Conservation (phyloP, 768 basidiomycete genomes). For the Hortiboletus flavorubellus region DNA sequence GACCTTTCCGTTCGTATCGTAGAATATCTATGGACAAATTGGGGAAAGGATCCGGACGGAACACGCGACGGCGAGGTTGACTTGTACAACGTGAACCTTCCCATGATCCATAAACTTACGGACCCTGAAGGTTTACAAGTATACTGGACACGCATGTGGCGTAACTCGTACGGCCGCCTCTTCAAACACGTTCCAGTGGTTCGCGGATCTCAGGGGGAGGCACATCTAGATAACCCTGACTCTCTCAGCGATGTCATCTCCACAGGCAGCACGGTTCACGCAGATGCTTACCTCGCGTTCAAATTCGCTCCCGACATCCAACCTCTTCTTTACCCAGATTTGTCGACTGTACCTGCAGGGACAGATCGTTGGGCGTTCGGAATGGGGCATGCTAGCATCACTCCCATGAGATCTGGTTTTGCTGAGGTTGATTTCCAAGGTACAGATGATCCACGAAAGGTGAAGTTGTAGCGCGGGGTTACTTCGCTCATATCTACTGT, state of each 20-base stretch:
- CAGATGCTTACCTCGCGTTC: conserved; percentile 53
- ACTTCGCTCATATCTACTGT: background rate
- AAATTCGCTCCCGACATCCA: conserved; percentile 73
- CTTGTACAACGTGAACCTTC: conserved; percentile 86
- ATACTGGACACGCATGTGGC: conserved; percentile 82
- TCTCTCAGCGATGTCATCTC: conserved; percentile 20
- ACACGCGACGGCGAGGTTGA: conserved; percentile 65
- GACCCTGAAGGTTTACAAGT: conserved; percentile 59
- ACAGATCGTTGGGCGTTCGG: conserved; percentile 81
- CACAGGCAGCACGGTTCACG: conserved; percentile 6
- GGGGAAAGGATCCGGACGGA: conserved; percentile 69
- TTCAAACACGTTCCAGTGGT: conserved; percentile 51
- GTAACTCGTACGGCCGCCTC: conserved; percentile 77
- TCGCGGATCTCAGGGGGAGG: conserved; percentile 19
- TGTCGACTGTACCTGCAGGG: conserved; percentile 62
- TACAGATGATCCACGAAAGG: conserved; percentile 8
- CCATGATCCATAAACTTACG: conserved; percentile 66
- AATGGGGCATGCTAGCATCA: conserved; percentile 70
- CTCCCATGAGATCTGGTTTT: conserved; percentile 72
- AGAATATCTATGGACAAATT: conserved; percentile 73
- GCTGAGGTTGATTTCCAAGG: conserved; percentile 43
- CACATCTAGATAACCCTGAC: conserved; percentile 45
- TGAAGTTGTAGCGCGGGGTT: conserved; percentile 45
- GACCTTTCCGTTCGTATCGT: conserved; percentile 64
- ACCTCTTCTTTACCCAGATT: conserved; percentile 59